phyloP scores from a whole-genome alignment of 140 eudicot genomes.

The Senecio squalidus region DNA sequence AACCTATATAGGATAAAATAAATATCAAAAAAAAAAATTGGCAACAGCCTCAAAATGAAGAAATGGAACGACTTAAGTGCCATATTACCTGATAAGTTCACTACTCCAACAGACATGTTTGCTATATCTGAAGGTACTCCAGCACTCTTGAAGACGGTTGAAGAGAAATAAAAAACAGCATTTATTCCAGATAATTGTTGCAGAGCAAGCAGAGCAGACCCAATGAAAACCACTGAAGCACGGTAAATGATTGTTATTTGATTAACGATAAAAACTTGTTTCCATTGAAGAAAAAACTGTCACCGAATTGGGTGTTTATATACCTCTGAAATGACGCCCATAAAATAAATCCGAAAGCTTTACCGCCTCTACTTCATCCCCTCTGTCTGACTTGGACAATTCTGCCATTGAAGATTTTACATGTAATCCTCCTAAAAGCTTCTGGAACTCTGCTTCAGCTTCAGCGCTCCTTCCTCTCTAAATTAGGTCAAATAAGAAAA shows the following conservation, averaged over 20 bases:
- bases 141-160: constrained; percentile 73
- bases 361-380: constrained; percentile 57
- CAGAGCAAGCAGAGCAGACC: constrained; percentile 70
- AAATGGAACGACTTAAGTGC: constrained; percentile 6
- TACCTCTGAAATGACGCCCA: constrained; percentile 73
- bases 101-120: constrained; percentile 65
- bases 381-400: constrained; percentile 65
- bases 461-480: constrained; percentile 81
- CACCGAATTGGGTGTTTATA: not conserved
- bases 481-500: constrained; percentile 17
- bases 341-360: constrained; percentile 51
- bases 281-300: not conserved
- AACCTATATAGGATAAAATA: constrained; percentile 41
- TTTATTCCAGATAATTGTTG: constrained; percentile 92
- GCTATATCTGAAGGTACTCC: constrained; percentile 83
- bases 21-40: not conserved
- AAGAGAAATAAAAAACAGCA: constrained; percentile 88
- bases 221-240: constrained; percentile 71
- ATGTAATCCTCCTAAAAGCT: constrained; percentile 68
- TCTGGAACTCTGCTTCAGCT: constrained; percentile 66
- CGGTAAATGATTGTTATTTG: not conserved
- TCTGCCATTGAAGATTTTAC: constrained; percentile 78
- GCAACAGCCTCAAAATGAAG: constrained; percentile 1
- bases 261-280: not conserved
- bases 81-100: constrained; percentile 59